Evolutionary conservation across 2,329 filamentous ascomycete genomes (phyloP).

Genomic region (Fusarium goolgardi): DNA sequence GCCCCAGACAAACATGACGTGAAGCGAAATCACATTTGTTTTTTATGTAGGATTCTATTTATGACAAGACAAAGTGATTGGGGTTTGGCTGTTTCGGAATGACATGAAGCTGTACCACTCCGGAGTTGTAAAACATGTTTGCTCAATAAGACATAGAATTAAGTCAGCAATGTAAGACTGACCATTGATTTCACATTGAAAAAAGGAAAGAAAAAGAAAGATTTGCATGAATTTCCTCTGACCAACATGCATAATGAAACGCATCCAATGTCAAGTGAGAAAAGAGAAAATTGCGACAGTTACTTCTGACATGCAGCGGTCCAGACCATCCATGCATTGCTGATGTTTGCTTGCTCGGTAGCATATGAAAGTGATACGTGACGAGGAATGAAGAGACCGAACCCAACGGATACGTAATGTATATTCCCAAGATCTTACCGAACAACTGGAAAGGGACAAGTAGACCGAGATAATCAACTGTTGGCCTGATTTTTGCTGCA

Average conservation of each 20-base stretch:
- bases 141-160: background rate
- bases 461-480: background rate
- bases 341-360: background rate
- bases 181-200: background rate
- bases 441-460: constrained; percentile 2
- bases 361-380: constrained; percentile 20
- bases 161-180: background rate
- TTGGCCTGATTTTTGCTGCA: background rate
- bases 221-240: constrained; percentile 6
- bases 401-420: background rate
- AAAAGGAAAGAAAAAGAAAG: background rate
- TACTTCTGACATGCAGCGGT: constrained; percentile 8
- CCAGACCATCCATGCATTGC: background rate
- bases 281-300: constrained; percentile 7
- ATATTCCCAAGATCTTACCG: background rate
- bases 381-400: background rate
- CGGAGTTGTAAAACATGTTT: background rate
- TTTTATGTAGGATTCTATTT: background rate
- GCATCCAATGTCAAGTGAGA: background rate
- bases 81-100: constrained; percentile 3
- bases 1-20: background rate
- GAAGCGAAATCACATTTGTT: background rate
- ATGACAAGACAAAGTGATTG: background rate
- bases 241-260: constrained; percentile 4
- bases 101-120: constrained; percentile 14